Evolutionary conservation across 345 rosid genomes (phyloP), one percentile per base, ranked within the genome.

Genomic region (Hibiscus syriacus): DNA sequence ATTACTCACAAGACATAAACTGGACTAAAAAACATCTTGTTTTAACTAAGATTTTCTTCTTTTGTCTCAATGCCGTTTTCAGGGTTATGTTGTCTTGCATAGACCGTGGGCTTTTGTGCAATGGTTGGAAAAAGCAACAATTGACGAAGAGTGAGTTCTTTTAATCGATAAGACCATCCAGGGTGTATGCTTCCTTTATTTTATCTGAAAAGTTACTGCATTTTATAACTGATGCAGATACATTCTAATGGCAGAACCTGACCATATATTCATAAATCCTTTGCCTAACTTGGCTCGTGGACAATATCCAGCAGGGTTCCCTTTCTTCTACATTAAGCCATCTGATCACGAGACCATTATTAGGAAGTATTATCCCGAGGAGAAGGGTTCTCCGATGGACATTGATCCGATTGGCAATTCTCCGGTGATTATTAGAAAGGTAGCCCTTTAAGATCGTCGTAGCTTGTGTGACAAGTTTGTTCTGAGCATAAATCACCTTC

Each of bases 101-200:
- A 81, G 95, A 70, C 95, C 95, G 0, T 89, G 95, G 92, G 95
- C 92, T 63, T 89, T 89, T 74, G 90, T 84, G 69, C 95, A 86
- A 68, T 89, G 95, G 95, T 89, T n/a, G n/a, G n/a, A n/a, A n/a
- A n/a, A n/a, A n/a, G n/a, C n/a, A n/a, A n/a, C n/a, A n/a, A n/a
- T n/a, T 50, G 87, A 61, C 1, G 64, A 58, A 66, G 60, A 66
- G 68, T 54, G 64, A 73, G 66, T 70, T 43, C 13, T 57, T 66
- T 41, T 14, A 54, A 34, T 54, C 20, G n/a, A 23, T 54, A 38
- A 52, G 32, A 22, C 58, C 29, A 41, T 60, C 52, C 60, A 22
- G 14, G 9, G 50, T 43, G 36, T 75, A 20, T 5, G 17, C 39
- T 52, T 20, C 13, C 17, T 29, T 6, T 19, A 5, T 25, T 32